Evolutionary conservation across 1,139 yeast genomes (phyloP), one percentile per base, ranked within the genome.

Genomic region (Suhomyces guaymorum): DNA sequence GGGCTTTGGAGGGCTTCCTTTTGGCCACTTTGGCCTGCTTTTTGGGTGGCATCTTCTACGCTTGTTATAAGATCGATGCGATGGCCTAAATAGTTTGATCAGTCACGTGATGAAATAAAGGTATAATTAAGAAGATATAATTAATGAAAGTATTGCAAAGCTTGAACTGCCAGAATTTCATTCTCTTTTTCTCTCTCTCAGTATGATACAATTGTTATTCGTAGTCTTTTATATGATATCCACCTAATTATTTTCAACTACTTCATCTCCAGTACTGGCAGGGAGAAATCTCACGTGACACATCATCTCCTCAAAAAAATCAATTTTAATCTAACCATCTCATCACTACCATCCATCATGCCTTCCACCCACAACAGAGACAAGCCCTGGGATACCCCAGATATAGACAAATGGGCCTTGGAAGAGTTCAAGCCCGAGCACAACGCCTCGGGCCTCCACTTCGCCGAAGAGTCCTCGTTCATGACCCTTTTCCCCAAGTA

Each of bases 301-400:
- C n/a, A n/a, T n/a, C n/a, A n/a, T n/a, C n/a, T n/a, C n/a, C n/a
- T n/a, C n/a, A n/a, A n/a, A n/a, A n/a, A n/a, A n/a, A n/a, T n/a
- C n/a, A n/a, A n/a, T n/a, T n/a, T n/a, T n/a, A 17, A n/a, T 15
- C 20, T 14, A 14, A 7, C n/a, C 29, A 28, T 28, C 28, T 35
- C 30, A 36, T 32, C 33, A 5, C 30, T 11, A 15, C 12, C 23
- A 21, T 21, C n/a, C 26, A 56, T 40, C 28, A 90, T 92, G 97
- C 89, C 85, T 21, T 88, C 96, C 3, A 85, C 95, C 38, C 92
- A 90, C 61, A 86, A 90, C 60, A 84, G 81, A 57, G 97, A 90
- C 52, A 92, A 92, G 62, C 97, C 97, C 37, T 90, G 98, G 97
- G 97, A 92, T 57, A 89, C 96, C 10, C 88, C 86, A 17, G 97